These are phyloP conservation scores for Parmelia sp. DNA, from an alignment of 495 filamentous ascomycete genomes.

Conservation along the genomic window DNA sequence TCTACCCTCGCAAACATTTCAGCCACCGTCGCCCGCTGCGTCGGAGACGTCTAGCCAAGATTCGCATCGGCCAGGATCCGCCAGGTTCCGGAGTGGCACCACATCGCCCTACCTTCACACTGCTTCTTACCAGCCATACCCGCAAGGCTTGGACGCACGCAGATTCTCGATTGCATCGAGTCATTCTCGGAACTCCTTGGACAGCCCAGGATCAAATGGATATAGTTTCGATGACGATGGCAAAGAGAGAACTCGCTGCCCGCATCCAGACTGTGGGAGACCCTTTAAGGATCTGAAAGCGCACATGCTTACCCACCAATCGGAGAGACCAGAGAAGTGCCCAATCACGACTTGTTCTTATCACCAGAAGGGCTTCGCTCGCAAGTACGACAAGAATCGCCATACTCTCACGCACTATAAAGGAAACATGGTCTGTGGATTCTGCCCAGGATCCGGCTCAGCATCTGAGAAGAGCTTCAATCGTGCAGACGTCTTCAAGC, in stretches of 20 bases:
- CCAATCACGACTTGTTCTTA: constrained; percentile 93
- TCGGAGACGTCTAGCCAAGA: constrained; percentile 30
- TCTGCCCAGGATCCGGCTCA: constrained; percentile 89
- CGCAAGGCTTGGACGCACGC: constrained; percentile 32
- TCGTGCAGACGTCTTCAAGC: constrained; percentile 96
- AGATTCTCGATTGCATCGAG: constrained; percentile 51
- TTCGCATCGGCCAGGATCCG: constrained; percentile 28
- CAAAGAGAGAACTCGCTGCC: constrained; percentile 67
- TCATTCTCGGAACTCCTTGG: constrained; percentile 49
- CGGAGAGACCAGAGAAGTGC: constrained; percentile 92
- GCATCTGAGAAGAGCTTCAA: constrained; percentile 98
- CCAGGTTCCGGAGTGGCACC: constrained; percentile 27
- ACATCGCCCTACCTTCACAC: constrained; percentile 38
- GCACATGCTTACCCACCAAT: constrained; percentile 94
- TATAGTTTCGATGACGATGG: constrained; percentile 55
- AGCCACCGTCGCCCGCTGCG: constrained; percentile 34
- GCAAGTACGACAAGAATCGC: constrained; percentile 99
- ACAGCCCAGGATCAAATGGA: constrained; percentile 47
- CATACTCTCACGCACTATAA: constrained; percentile 98
- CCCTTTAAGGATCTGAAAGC: constrained; percentile 93
- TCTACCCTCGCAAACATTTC: constrained; percentile 25
- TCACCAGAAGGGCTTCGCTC: constrained; percentile 88
- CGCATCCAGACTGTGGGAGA: constrained; percentile 76
- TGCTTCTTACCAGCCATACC: constrained; percentile 33
- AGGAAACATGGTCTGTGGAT: constrained; percentile 98